Conservation (phyloP, 257 asterid genomes). For the Cinchona pubescens region DNA sequence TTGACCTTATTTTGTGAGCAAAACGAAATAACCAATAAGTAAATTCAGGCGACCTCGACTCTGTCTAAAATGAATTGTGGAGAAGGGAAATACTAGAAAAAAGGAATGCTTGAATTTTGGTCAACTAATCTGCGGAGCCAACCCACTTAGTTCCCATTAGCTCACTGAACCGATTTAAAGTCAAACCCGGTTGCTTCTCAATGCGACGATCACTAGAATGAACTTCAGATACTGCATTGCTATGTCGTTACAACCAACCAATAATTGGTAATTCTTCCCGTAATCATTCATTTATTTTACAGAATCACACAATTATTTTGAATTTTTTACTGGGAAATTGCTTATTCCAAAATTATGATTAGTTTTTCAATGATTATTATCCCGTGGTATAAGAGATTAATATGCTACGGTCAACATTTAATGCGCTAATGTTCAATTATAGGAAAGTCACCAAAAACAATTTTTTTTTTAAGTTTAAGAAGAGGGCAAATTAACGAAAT, state of each 20-base stretch:
- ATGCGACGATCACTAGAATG: background rate
- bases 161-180: too few species aligned
- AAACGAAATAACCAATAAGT: background rate
- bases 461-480: too few species aligned
- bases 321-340: too few species aligned
- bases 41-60: conserved; percentile 12
- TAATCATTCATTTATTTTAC: background rate
- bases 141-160: background rate
- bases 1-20: background rate
- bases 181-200: conserved; percentile 14
- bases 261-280: too few species aligned
- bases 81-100: background rate
- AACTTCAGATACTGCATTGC: background rate
- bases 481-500: too few species aligned
- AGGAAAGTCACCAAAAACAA: too few species aligned
- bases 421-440: background rate
- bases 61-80: background rate
- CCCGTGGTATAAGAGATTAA: background rate
- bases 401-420: too few species aligned
- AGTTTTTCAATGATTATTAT: background rate
- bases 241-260: too few species aligned
- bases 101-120: background rate
- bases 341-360: too few species aligned
- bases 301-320: too few species aligned
- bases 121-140: background rate